A percentile compares a stretch with the other conserved stretches of the same genome.
phyloP scores from a whole-genome alignment of 179 eudicot genomes.

The Monotropa hypopitys region DNA sequence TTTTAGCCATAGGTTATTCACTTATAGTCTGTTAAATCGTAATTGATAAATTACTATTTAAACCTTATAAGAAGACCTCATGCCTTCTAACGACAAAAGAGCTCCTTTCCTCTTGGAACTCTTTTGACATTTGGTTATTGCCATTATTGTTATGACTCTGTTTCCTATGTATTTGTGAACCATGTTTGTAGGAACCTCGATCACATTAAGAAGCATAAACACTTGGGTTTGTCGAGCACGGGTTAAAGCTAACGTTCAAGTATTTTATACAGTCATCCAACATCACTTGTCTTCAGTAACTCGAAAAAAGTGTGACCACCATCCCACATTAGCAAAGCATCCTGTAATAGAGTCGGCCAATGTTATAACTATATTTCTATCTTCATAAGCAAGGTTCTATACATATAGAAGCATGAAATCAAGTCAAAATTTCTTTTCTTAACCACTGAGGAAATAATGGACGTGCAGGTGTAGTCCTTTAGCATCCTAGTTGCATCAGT shows the following conservation, averaged over 20 bases:
- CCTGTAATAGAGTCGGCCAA: background rate
- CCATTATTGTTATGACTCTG: background rate
- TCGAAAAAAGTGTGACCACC: background rate
- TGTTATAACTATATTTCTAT: background rate
- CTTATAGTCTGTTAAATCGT: background rate
- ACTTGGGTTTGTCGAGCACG: background rate
- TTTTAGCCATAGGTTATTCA: background rate
- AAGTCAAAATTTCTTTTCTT: background rate
- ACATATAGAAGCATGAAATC: background rate
- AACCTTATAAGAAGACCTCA: background rate
- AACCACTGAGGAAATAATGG: background rate
- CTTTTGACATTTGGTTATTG: background rate
- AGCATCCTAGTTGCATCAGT: background rate
- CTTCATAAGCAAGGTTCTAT: background rate
- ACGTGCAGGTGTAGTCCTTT: background rate
- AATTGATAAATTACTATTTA: too few relatives aligned
- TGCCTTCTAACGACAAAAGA: background rate
- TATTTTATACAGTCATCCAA: background rate
- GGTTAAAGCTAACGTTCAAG: background rate
- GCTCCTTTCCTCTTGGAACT: background rate
- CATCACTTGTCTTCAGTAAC: background rate
- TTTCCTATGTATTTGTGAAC: background rate
- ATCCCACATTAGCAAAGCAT: background rate
- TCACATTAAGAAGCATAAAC: background rate
- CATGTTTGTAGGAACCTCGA: background rate